Conservation (phyloP, 2,329 filamentous ascomycete species). For the Neurospora crassa region DNA sequence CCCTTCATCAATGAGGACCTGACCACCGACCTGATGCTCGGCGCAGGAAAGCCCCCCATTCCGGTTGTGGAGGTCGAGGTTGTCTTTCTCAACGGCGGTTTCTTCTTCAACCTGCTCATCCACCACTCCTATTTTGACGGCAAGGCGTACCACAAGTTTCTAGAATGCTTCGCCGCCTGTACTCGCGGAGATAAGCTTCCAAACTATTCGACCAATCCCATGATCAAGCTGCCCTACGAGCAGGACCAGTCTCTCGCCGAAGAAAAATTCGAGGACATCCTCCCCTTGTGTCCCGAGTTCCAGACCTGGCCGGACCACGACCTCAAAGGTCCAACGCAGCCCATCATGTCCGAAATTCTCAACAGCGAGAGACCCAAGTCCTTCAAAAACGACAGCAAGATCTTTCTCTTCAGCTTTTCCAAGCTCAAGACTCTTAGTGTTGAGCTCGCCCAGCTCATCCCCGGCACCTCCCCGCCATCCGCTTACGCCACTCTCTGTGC, state of each 20-base stretch:
- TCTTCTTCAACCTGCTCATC: constrained; percentile 31
- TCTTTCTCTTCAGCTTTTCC: constrained; percentile 29
- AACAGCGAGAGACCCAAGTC: constrained; percentile 16
- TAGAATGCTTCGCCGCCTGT: constrained; percentile 28
- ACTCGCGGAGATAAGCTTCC: constrained; percentile 16
- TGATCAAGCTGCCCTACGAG: constrained; percentile 12
- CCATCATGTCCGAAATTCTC: constrained; percentile 19
- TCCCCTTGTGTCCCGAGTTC: constrained; percentile 30
- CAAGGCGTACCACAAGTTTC: constrained; percentile 28
- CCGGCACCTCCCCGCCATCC: constrained; percentile 18
- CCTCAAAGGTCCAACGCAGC: constrained; percentile 28
- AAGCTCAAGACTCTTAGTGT: constrained; percentile 19
- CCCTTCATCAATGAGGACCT: constrained; percentile 21
- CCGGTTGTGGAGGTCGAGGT: constrained; percentile 30
- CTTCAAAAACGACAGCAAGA: constrained; percentile 28
- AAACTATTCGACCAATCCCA: constrained; percentile 15
- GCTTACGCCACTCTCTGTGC: constrained; percentile 31
- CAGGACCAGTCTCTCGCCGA: constrained; percentile 5
- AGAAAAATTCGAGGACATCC: constrained; percentile 16
- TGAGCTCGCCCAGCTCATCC: background rate
- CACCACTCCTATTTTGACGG: constrained; percentile 35
- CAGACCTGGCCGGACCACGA: constrained; percentile 19
- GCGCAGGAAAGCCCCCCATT: constrained; percentile 14
- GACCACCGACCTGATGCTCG: constrained; percentile 5
- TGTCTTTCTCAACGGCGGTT: constrained; percentile 29